These are phyloP conservation scores for Cyberlindnera americana DNA, from an alignment of 805 yeast species.

Conservation along the genomic window DNA sequence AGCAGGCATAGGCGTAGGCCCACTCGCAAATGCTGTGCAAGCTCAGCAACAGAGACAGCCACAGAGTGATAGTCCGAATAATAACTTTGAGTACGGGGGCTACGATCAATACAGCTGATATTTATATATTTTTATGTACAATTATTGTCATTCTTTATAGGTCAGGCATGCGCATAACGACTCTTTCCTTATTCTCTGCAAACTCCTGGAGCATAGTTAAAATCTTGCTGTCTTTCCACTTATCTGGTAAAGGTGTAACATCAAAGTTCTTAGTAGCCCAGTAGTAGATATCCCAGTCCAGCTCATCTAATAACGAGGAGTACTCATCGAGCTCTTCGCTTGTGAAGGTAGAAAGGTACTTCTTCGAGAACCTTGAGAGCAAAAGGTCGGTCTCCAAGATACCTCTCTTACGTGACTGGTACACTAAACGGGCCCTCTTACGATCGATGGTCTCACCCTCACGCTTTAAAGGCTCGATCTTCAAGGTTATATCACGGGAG, in stretches of 20 bases:
- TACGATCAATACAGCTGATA: constrained; percentile 34
- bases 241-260: constrained; percentile 82
- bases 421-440: constrained; percentile 82
- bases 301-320: constrained; percentile 79
- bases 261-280: constrained; percentile 90
- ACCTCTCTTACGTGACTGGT: constrained; percentile 93
- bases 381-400: constrained; percentile 89
- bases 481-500: constrained; percentile 21
- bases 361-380: constrained; percentile 80
- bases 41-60: constrained; percentile 10
- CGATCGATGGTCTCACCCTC: constrained; percentile 65
- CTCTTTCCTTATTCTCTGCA: constrained; percentile 67
- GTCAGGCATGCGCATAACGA: constrained; percentile 85
- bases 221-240: constrained; percentile 70
- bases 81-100: constrained; percentile 37
- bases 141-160: constrained; percentile 24
- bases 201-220: constrained; percentile 65
- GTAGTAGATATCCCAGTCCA: constrained; percentile 99
- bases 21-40: constrained; percentile 44
- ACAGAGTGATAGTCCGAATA: constrained; percentile 23
- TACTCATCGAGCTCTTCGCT: constrained; percentile 76
- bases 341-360: constrained; percentile 56
- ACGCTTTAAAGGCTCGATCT: constrained; percentile 77
- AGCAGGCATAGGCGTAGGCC: constrained; percentile 80
- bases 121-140: neutral